Evolutionary conservation across 2,329 filamentous ascomycete species (phyloP), one percentile per base, ranked within the genome.

Genomic region (Cercospora canescens): DNA sequence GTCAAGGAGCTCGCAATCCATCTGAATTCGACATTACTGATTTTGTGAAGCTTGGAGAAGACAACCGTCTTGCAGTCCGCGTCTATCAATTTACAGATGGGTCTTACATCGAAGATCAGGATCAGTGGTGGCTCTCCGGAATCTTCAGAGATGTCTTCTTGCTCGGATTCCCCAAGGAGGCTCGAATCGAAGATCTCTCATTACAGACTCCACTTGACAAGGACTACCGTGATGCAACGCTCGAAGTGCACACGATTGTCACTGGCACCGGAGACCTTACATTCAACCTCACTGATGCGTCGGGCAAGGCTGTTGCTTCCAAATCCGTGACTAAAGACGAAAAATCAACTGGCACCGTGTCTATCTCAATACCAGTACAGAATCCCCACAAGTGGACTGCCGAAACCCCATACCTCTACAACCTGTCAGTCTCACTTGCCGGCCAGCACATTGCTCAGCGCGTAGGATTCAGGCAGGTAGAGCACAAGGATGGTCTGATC

Each of bases 51-150:
- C 73, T 75, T 6, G 76, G 77, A 4, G 79, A 71, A 3, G 77
- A 81, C 54, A 92, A 91, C 67, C 81, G 79, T 1, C 73, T 92
- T 1, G 82, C 84, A 9, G 87, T 91, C 0, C 81, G 84, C n/a
- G 89, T 91, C 0, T 91, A 91, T 68, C 88, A 91, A 73, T 90
- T 86, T 81, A 90, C 84, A 35, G 88, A 91, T 69, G 89, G 87
- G 1, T 86, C 86, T 0, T 91, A 91, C 70, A 88, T 91, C 35
- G 89, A 91, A 74, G 88, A 91, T 21, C 71, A 73, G 41, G 71
- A 73, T 35, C 72, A 74, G 55, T 75, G 73, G 73, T 70, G 73
- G 63, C 63, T 74, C 12, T 70, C 67, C 6, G 73, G 85, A 5
- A 91, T 91, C 41, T 91, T 90, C 72, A 83, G 89, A 21, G 88